Evolutionary conservation across 1,139 yeast genomes (phyloP).

Genomic region (Suhomyces bribrorum): DNA sequence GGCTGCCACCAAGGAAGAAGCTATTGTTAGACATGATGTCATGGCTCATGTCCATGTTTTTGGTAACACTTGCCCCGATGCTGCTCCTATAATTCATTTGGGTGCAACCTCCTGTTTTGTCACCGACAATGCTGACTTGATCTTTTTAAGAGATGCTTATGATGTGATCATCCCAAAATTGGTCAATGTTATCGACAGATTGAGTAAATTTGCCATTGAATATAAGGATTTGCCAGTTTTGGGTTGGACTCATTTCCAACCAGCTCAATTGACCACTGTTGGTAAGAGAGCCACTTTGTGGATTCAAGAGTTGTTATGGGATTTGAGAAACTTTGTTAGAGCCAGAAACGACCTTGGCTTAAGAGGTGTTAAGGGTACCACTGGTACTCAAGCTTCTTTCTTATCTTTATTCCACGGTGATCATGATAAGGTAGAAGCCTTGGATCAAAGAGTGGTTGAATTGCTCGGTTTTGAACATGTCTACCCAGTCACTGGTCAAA

Average conservation of each 20-base stretch:
- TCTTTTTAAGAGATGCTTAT: conserved; percentile 92
- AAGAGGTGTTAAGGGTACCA: conserved; percentile 98
- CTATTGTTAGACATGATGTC: conserved; percentile 97
- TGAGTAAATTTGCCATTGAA: conserved; percentile 82
- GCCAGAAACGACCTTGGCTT: conserved; percentile 96
- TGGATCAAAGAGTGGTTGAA: conserved; percentile 91
- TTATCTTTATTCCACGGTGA: conserved; percentile 92
- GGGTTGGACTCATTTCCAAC: conserved; percentile 99
- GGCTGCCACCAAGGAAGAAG: conserved; percentile 89
- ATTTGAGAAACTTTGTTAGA: conserved; percentile 90
- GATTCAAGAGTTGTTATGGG: conserved; percentile 98
- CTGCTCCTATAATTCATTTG: conserved; percentile 95
- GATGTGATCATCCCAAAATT: conserved; percentile 91
- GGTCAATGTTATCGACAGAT: conserved; percentile 91
- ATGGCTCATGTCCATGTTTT: conserved; percentile 98
- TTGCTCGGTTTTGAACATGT: conserved; percentile 91
- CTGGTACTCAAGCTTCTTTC: conserved; percentile 98
- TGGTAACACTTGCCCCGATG: conserved; percentile 90
- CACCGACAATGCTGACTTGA: conserved; percentile 96
- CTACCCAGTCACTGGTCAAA: conserved; percentile 97
- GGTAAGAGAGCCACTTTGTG: conserved; percentile 98
- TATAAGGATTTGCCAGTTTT: conserved; percentile 95
- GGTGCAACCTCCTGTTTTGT: conserved; percentile 99
- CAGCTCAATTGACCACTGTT: conserved; percentile 97
- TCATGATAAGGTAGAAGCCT: conserved; percentile 90